Percentiles rank a stretch among this genome's conserved stretches.
phyloP scores from a whole-genome alignment of 2,329 filamentous ascomycete species.

The Curvularia sp. region DNA sequence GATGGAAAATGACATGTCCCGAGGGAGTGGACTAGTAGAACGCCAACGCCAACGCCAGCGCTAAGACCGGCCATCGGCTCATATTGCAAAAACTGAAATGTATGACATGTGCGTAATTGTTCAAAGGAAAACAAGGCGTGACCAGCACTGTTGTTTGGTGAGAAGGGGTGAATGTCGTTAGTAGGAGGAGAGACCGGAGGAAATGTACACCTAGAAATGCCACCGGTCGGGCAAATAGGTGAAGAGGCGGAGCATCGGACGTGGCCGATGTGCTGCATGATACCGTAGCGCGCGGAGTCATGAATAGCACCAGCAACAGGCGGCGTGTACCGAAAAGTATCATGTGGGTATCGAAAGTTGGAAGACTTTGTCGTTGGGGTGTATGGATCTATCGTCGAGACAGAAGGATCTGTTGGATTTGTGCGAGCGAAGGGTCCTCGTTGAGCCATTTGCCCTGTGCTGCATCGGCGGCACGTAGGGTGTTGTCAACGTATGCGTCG shows the following conservation, averaged over 20 bases:
- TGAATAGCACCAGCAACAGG: slow-evolving; percentile 3
- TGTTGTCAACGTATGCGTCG: slow-evolving; percentile 62
- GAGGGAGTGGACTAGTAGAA: slow-evolving; percentile 5
- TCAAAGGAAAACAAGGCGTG: slow-evolving; percentile 17
- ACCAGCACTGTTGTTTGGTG: slow-evolving; percentile 21
- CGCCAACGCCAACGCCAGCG: slow-evolving; percentile 27
- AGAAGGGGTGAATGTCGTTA: background rate
- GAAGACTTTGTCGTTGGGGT: background rate
- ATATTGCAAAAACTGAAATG: background rate
- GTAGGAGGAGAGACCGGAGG: background rate
- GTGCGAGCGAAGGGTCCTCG: slow-evolving; percentile 64
- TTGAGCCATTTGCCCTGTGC: slow-evolving; percentile 66
- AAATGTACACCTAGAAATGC: background rate
- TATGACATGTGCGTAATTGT: background rate
- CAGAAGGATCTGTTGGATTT: slow-evolving; percentile 54
- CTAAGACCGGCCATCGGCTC: slow-evolving; percentile 21
- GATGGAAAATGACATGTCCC: slow-evolving; percentile 5
- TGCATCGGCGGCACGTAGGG: slow-evolving; percentile 62
- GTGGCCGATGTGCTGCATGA: slow-evolving; percentile 1
- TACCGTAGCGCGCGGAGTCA: slow-evolving; percentile 2
- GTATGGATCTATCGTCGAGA: slow-evolving; percentile 33
- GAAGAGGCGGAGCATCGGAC: background rate
- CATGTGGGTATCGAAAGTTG: background rate
- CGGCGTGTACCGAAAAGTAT: slow-evolving; percentile 6
- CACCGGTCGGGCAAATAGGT: background rate